A percentile compares a stretch with the other conserved stretches of the same genome.
Evolutionary conservation across 2,329 filamentous ascomycete genomes (phyloP).

Genomic region (Blastomyces parvus): DNA sequence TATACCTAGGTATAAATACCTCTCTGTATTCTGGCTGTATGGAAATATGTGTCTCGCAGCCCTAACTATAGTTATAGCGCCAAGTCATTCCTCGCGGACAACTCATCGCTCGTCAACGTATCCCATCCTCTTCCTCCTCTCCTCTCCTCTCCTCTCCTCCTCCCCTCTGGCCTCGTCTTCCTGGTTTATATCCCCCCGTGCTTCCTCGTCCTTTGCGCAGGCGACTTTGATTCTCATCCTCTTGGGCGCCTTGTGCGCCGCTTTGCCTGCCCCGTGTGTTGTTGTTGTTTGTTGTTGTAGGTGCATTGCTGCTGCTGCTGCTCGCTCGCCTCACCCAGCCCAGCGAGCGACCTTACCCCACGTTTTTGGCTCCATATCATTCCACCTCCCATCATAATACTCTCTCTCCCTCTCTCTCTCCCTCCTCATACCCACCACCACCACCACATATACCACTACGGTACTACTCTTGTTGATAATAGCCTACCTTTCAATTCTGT

Average conservation of each 20-base stretch:
- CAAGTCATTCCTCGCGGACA: not conserved
- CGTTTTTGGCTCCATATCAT: conserved; percentile 1
- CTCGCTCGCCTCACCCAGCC: not conserved
- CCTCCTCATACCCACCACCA: not conserved
- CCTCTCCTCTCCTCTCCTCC: not conserved
- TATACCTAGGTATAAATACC: too few species aligned
- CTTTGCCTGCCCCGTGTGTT: not conserved
- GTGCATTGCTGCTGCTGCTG: not conserved
- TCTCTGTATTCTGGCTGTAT: too few species aligned
- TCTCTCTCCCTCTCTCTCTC: not conserved
- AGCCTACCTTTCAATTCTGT: not conserved
- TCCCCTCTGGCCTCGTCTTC: not conserved
- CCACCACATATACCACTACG: not conserved
- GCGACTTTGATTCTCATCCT: not conserved
- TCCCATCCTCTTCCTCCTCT: not conserved
- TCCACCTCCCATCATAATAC: not conserved
- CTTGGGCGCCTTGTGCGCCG: conserved; percentile 11
- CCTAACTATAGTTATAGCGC: too few species aligned
- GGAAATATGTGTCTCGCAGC: not conserved
- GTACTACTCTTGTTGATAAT: not conserved
- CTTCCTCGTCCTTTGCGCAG: conserved; percentile 3
- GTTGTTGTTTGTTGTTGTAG: not conserved
- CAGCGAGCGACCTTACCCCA: conserved; percentile 8
- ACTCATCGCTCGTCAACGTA: not conserved
- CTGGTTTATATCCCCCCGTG: not conserved